A percentile compares a stretch with the other conserved stretches of the same genome.
phyloP scores from a whole-genome alignment of 139 green algal species.

The Raphidocelis subcapitata region DNA sequence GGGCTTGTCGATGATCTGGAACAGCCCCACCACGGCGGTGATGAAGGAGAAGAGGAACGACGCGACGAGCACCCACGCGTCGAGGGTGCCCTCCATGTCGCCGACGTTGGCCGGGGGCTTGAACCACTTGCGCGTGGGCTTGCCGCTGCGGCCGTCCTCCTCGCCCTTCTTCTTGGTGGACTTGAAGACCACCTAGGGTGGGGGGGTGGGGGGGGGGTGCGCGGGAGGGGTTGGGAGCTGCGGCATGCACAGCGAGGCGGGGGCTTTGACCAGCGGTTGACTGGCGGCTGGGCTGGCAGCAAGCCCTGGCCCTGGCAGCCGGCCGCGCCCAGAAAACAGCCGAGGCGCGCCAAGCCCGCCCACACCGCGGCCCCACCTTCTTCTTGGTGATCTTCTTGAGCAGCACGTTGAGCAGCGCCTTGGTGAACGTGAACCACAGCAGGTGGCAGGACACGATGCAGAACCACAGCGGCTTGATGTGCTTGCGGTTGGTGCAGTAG shows the following conservation, averaged over 20 bases:
- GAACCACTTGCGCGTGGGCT: constrained; percentile 23
- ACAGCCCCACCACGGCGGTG: constrained; percentile 21
- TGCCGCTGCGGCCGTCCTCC: constrained; percentile 23
- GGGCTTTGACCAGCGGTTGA: no score
- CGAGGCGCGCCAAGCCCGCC: no score
- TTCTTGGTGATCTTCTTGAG: constrained; percentile 31
- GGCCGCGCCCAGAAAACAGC: no score
- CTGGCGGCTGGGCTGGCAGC: no score
- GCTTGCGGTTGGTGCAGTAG: constrained; percentile 36
- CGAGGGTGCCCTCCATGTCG: constrained; percentile 36
- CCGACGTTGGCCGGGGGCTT: constrained; percentile 18
- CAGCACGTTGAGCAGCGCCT: constrained; percentile 34
- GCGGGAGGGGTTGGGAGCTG: no score
- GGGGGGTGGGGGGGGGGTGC: no score
- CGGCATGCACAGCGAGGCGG: no score
- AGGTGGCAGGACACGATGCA: constrained; percentile 39
- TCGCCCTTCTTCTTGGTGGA: constrained; percentile 43
- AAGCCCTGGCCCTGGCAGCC: no score
- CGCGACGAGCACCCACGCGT: constrained; percentile 27
- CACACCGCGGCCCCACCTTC: no score
- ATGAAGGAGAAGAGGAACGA: constrained; percentile 35
- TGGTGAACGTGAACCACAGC: constrained; percentile 40
- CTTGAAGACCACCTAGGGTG: constrained; percentile 38
- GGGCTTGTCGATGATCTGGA: constrained; percentile 41
- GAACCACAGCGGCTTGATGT: constrained; percentile 41